Percentiles rank a stretch among this genome's conserved stretches.
These are phyloP conservation scores for Epichloe amarillans DNA, from an alignment of 2,329 filamentous ascomycete species.

Conservation along the genomic window DNA sequence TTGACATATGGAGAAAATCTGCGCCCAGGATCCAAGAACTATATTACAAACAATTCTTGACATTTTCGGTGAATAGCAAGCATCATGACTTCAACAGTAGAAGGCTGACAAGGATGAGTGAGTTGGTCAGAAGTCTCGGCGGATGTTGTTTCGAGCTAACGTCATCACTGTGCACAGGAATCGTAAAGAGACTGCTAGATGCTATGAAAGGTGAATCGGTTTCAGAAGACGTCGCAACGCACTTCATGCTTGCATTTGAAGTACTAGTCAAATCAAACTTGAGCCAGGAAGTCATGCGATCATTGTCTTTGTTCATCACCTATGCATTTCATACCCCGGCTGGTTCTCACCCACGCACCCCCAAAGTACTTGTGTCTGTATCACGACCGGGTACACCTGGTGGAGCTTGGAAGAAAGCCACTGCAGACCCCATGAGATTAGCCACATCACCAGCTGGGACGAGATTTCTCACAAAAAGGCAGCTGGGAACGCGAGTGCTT, in stretches of 20 bases:
- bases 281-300: slow-evolving; percentile 72
- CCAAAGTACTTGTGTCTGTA: slow-evolving; percentile 28
- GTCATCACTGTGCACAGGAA: slow-evolving; percentile 39
- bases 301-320: slow-evolving; percentile 82
- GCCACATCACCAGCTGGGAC: slow-evolving; percentile 16
- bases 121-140: slow-evolving; percentile 20
- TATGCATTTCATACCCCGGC: slow-evolving; percentile 63
- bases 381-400: slow-evolving; percentile 29
- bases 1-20: slow-evolving; percentile 82
- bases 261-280: slow-evolving; percentile 68
- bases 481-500: slow-evolving; percentile 62
- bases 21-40: slow-evolving; percentile 66
- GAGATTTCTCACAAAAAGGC: slow-evolving; percentile 44
- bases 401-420: slow-evolving; percentile 22
- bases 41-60: slow-evolving; percentile 86
- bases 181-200: slow-evolving; percentile 80
- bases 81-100: slow-evolving; percentile 86
- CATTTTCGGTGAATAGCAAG: slow-evolving; percentile 81
- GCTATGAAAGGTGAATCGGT: slow-evolving; percentile 78
- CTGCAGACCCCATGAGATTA: slow-evolving; percentile 20
- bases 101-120: slow-evolving; percentile 79
- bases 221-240: slow-evolving; percentile 54
- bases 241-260: slow-evolving; percentile 69
- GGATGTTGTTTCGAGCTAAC: slow-evolving; percentile 7
- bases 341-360: slow-evolving; percentile 36